Base-by-base conservation (phyloP, 1,284 basidiomycete species). In the Sanghuangporus baumii region DNA sequence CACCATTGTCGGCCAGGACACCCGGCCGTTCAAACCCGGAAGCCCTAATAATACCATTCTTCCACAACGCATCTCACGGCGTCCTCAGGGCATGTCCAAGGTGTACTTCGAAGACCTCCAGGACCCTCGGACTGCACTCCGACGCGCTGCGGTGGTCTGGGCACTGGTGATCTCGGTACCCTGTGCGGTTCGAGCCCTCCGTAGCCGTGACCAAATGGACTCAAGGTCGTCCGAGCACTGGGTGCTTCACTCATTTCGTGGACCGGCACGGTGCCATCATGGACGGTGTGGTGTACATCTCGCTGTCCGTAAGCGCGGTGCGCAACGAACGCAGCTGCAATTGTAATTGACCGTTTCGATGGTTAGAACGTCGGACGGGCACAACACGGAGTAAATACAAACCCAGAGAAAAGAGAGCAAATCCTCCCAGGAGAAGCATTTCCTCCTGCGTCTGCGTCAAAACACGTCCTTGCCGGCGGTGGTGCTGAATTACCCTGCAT, bases 371-470 rank as follows among this genome's bases (percentile, higher is more conserved):
- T 52, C 58, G 46, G 47, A 59, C 57, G 57, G 26, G 11, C n/a
- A 9, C 40, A 41, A n/a, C 11, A 6, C 40, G 40, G n/a, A n/a
- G 40, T n/a, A 12, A 12, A 31, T 63, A 75, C 83, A 70, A 70
- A 90, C 88, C 87, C 61, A 91, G 76, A 86, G 86, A 90, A 70
- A 88, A 82, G 63, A 89, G 73, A 8, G 84, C 88, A 59, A 90
- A 80, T 4, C 85, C 85, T 5, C 75, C 83, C 66, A 91, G 86
- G 71, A 92, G 71, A 23, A 87, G 75, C 72, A 83, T 78, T 69
- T 92, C 88, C 69, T 89, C 87, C 68, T 91, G 89, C 55, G 76
- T 78, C 68, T 83, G 83, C 50, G 85, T 83, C 67, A 91, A 73
- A 63, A 87, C 69, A 57, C 80, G 79, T 9, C 76, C 79, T 59